These are phyloP conservation scores for Daldinia loculata DNA, from an alignment of 495 filamentous ascomycete species.

Conservation along the genomic window DNA sequence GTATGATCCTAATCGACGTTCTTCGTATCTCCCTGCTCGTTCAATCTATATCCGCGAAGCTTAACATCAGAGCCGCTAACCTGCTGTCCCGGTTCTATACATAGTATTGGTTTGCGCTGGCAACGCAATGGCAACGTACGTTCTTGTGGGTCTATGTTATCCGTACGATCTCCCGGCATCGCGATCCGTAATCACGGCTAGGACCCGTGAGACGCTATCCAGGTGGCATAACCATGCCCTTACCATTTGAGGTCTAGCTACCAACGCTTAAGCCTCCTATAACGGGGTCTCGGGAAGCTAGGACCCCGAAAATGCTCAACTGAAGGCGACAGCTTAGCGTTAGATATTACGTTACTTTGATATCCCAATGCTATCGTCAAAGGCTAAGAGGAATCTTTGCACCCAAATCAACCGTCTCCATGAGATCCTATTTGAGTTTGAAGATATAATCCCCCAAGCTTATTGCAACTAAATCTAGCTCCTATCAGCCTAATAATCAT, in stretches of 20 bases:
- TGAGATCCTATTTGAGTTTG: conserved; percentile 9
- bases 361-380: background rate
- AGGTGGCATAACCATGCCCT: background rate
- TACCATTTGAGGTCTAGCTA: background rate
- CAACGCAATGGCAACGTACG: conserved; percentile 4
- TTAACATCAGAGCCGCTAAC: conserved; percentile 3
- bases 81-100: conserved; percentile 5
- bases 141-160: conserved; percentile 8
- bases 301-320: background rate
- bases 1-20: background rate
- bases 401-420: background rate
- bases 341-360: background rate
- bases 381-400: background rate
- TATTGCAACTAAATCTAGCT: background rate
- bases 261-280: background rate
- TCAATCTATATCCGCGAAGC: background rate
- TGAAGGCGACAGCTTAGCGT: background rate
- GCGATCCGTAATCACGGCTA: background rate
- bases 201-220: background rate
- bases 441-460: background rate
- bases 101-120: background rate
- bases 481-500: background rate
- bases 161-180: conserved; percentile 13
- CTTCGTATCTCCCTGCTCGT: background rate
- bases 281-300: background rate